These are phyloP conservation scores for Leccinum holopus DNA, from an alignment of 1,284 basidiomycete genomes.

Conservation along the genomic window DNA sequence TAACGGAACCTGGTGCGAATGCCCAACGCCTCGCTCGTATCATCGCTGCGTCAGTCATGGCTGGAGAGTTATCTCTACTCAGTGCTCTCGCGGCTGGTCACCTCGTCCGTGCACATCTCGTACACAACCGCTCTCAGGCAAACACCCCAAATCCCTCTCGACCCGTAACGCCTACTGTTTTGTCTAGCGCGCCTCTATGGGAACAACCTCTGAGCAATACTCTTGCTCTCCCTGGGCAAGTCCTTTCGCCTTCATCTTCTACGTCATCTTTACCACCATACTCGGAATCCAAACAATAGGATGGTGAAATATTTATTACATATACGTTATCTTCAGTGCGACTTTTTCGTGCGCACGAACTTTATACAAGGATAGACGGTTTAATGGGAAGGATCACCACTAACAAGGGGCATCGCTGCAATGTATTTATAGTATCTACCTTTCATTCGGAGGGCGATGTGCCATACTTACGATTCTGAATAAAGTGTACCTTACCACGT, in stretches of 20 bases:
- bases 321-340: constrained; percentile 24
- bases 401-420: neutral
- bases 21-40: constrained; percentile 85
- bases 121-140: constrained; percentile 74
- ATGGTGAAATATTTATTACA: constrained; percentile 20
- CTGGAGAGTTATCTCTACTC: constrained; percentile 88
- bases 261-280: constrained; percentile 35
- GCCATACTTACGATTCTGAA: neutral
- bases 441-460: neutral
- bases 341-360: constrained; percentile 8
- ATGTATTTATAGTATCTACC: neutral
- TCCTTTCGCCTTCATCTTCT: constrained; percentile 30
- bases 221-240: constrained; percentile 5
- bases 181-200: constrained; percentile 22
- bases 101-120: constrained; percentile 85
- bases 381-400: neutral
- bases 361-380: neutral
- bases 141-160: constrained; percentile 65
- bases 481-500: too few species aligned
- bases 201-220: constrained; percentile 17
- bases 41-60: constrained; percentile 90
- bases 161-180: constrained; percentile 59
- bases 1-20: constrained; percentile 81
- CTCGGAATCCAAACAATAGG: constrained; percentile 30
- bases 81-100: constrained; percentile 91